Base-by-base conservation (phyloP, 2,329 filamentous ascomycete species). In the Fusarium graminum region DNA sequence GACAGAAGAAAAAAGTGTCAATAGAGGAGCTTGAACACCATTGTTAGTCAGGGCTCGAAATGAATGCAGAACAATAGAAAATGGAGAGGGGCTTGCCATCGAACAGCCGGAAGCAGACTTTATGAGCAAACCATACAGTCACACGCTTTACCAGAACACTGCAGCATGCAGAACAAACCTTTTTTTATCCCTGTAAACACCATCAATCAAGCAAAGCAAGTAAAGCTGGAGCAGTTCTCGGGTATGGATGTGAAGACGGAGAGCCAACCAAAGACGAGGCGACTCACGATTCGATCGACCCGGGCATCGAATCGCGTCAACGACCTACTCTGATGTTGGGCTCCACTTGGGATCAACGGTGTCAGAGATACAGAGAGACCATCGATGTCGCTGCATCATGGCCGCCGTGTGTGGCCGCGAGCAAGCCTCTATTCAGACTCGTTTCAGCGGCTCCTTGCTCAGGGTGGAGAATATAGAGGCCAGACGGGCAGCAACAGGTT, bases 11-110 rank as follows among this genome's bases (percentile, higher is more conserved):
- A 58, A 40, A 51, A 60, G 44, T 49, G 59, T 73, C 56, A 68
- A 54, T 63, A 34, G 52, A 63, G 52, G 67, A 60, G 69, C 52
- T 63, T 58, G 58, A 73, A 68, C 65, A 75, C 50, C 70, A 75
- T 75, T 75, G 69, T 74, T 75, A 70, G 73, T 53, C 22, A 22
- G 26, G 52, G 52, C 47, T 53, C 52, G 68, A 67, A 74, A 68
- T 70, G 59, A 65, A 60, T 52, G 54, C 34, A 54, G 62, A 68
- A 68, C 65, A 65, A 70, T 65, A 59, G 50, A 52, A 63, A 36
- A 52, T 40, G 59, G 45, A 41, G 59, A 59, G 60, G 57, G 42
- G 40, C 22, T 44, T 63, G 57, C 60, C 59, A 60, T 45, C 59
- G 58, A 65, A 67, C 56, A 71, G 59, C 57, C 40, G 59, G 68